Conservation (phyloP, 306 rosid species). For the Quercus ilex region DNA sequence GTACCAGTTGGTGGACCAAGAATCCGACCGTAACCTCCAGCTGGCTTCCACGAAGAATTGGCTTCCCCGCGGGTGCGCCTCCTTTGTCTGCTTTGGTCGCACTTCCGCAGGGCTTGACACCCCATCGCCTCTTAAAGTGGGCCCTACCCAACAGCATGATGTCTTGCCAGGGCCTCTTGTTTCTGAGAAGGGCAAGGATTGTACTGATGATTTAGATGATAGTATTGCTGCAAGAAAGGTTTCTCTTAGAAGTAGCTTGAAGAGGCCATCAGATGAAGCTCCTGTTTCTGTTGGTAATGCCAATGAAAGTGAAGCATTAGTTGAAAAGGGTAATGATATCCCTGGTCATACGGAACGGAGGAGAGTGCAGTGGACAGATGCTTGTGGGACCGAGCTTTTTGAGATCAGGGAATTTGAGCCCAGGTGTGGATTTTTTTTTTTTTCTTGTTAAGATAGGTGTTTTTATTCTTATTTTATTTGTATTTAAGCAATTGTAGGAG, state of each 20-base stretch:
- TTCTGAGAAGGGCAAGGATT: slow-evolving; percentile 56
- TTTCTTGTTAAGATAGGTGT: background rate
- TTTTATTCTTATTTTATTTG: background rate
- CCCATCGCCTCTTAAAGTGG: slow-evolving; percentile 82
- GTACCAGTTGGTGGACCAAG: slow-evolving; percentile 96
- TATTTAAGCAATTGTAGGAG: background rate
- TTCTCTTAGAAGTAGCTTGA: slow-evolving; percentile 80
- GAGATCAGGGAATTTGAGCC: slow-evolving; percentile 90
- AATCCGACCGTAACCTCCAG: slow-evolving; percentile 86
- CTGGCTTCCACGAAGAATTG: slow-evolving; percentile 90
- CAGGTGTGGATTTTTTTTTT: slow-evolving; percentile 51
- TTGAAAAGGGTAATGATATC: slow-evolving; percentile 34
- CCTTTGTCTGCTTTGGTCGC: slow-evolving; percentile 94
- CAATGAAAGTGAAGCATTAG: slow-evolving; percentile 38
- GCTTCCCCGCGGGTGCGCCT: slow-evolving; percentile 79
- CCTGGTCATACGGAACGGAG: slow-evolving; percentile 57
- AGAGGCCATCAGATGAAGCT: slow-evolving; percentile 41
- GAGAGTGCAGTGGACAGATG: slow-evolving; percentile 95
- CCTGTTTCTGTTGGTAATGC: slow-evolving; percentile 42
- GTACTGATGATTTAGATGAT: slow-evolving; percentile 34
- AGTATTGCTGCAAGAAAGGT: slow-evolving; percentile 39
- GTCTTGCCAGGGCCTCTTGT: slow-evolving; percentile 46
- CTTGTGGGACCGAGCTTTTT: slow-evolving; percentile 79
- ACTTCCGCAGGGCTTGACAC: slow-evolving; percentile 80
- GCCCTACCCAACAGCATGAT: slow-evolving; percentile 79